phyloP scores from a whole-genome alignment of 169 alveolate species.

The Plasmodium knowlesi region DNA sequence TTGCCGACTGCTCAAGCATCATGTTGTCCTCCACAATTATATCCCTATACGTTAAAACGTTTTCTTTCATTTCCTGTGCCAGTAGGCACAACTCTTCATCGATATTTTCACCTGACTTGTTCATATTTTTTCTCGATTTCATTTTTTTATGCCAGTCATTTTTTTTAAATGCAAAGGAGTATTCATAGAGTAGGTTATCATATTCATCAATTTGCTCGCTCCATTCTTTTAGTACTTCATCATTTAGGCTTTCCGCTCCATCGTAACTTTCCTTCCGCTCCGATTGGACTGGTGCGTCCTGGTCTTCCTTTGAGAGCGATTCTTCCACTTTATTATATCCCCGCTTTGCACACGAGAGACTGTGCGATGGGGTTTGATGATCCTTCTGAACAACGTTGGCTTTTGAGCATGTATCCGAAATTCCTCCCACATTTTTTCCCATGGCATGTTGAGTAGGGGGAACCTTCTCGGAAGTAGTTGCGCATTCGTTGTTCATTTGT shows the following conservation, averaged over 20 bases:
- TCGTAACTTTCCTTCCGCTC: not conserved
- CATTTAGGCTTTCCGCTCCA: slow-evolving; percentile 1
- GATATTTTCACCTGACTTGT: slow-evolving; percentile 16
- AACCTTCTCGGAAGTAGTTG: not conserved
- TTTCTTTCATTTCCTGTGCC: slow-evolving; percentile 75
- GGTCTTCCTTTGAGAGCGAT: not conserved
- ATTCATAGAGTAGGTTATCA: slow-evolving; percentile 47
- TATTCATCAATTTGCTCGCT: slow-evolving; percentile 58
- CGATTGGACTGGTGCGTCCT: not conserved
- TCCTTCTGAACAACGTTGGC: not conserved
- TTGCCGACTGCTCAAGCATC: slow-evolving; percentile 33
- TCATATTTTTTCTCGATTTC: slow-evolving; percentile 23
- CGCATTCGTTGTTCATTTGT: not conserved
- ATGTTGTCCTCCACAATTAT: slow-evolving; percentile 25
- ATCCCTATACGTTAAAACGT: slow-evolving; percentile 49
- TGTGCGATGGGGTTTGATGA: not conserved
- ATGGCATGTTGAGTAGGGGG: not conserved
- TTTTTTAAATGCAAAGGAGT: slow-evolving; percentile 51
- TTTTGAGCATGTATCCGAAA: not conserved
- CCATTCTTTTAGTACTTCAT: slow-evolving; percentile 62
- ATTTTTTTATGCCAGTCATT: slow-evolving; percentile 7
- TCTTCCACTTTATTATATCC: not conserved
- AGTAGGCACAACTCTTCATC: slow-evolving; percentile 72
- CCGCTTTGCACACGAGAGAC: not conserved
- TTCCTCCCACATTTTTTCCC: not conserved